Evolutionary conservation across 1,284 basidiomycete species (phyloP).

Genomic region (Rhodotorula sp.): DNA sequence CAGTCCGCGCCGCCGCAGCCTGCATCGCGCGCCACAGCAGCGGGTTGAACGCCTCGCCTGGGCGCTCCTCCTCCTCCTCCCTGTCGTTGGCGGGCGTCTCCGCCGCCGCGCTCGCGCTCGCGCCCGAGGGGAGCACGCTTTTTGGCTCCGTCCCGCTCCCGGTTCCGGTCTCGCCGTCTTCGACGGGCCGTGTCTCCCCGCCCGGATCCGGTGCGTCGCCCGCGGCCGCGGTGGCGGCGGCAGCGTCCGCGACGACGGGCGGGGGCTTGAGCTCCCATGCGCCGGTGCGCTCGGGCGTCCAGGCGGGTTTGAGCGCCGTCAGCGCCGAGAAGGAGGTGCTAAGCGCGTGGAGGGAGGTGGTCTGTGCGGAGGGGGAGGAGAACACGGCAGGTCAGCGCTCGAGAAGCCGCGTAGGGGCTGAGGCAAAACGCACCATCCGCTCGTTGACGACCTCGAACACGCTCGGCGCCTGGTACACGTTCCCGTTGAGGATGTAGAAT

Average conservation of each 20-base stretch:
- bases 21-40: slow-evolving; percentile 43
- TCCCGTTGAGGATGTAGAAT: slow-evolving; percentile 81
- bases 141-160: neutral
- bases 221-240: neutral
- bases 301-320: slow-evolving; percentile 23
- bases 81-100: no score
- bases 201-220: neutral
- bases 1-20: slow-evolving; percentile 2
- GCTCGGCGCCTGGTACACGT: slow-evolving; percentile 81
- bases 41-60: slow-evolving; percentile 39
- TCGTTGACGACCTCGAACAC: slow-evolving; percentile 78
- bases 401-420: no score
- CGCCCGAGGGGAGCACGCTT: neutral
- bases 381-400: no score
- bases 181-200: neutral
- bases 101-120: neutral
- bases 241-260: neutral
- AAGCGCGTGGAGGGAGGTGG: slow-evolving; percentile 36
- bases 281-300: slow-evolving; percentile 27
- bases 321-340: slow-evolving; percentile 25
- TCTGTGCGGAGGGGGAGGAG: slow-evolving; percentile 1
- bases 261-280: slow-evolving; percentile 36
- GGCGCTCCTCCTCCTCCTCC: slow-evolving; percentile 8
- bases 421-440: slow-evolving; percentile 62
- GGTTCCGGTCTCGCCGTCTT: neutral